Percentiles rank a stretch among this genome's conserved stretches.
These are phyloP conservation scores for Volutella citrinella DNA, from an alignment of 2,329 filamentous ascomycete genomes.

Conservation along the genomic window DNA sequence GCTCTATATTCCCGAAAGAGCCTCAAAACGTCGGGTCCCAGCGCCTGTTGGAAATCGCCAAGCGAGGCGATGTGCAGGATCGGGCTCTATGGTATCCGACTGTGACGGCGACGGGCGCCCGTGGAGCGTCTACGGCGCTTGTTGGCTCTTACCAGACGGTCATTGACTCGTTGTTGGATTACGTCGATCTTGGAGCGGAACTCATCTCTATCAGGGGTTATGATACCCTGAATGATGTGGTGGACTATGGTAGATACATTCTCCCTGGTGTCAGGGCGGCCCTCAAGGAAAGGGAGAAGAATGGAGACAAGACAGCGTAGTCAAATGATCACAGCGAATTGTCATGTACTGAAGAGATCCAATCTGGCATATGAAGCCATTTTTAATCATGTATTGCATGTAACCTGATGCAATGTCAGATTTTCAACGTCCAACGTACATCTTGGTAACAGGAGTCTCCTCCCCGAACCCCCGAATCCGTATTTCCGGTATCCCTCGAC, in stretches of 20 bases:
- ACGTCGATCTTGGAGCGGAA: constrained; percentile 53
- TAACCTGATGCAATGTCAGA: too few species aligned
- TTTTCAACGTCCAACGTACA: too few species aligned
- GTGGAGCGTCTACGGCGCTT: constrained; percentile 57
- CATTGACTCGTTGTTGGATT: constrained; percentile 53
- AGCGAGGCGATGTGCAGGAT: constrained; percentile 55
- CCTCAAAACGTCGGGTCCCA: constrained; percentile 60
- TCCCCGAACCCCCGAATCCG: too few species aligned
- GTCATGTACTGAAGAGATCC: too few species aligned
- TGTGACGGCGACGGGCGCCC: constrained; percentile 57
- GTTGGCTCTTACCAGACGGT: constrained; percentile 54
- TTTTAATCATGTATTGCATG: too few species aligned
- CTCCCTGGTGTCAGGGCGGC: constrained; percentile 46
- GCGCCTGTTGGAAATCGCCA: constrained; percentile 55
- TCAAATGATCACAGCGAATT: too few species aligned
- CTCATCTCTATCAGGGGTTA: constrained; percentile 60
- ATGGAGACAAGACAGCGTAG: too few species aligned
- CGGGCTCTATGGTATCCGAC: constrained; percentile 62
- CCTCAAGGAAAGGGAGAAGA: constrained; percentile 10
- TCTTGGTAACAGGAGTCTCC: too few species aligned
- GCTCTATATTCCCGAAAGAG: too few species aligned
- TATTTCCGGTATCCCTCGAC: too few species aligned
- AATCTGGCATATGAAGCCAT: too few species aligned
- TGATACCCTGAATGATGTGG: constrained; percentile 57
- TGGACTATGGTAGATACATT: constrained; percentile 57